These are phyloP conservation scores for Nakazawaea ernobii DNA, from an alignment of 805 yeast species.

Conservation along the genomic window DNA sequence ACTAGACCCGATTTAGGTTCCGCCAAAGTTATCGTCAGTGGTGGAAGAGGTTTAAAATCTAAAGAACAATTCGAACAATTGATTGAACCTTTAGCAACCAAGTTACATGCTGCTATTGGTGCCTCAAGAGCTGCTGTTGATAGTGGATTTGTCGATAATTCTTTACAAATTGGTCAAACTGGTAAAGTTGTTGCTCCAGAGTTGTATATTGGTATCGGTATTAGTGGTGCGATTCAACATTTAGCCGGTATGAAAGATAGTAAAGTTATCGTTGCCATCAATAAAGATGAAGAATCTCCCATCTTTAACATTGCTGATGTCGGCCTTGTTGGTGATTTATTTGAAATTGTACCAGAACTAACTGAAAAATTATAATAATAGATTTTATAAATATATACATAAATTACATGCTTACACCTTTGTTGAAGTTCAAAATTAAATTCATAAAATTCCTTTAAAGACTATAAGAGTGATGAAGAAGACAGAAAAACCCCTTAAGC, in stretches of 20 bases:
- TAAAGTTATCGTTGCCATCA: conserved; percentile 87
- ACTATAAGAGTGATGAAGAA: neutral
- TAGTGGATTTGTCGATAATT: conserved; percentile 91
- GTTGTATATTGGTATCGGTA: conserved; percentile 86
- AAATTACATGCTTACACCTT: too few relatives aligned
- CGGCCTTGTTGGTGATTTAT: conserved; percentile 85
- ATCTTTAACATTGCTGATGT: conserved; percentile 87
- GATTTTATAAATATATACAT: neutral
- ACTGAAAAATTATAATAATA: conserved; percentile 58
- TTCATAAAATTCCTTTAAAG: neutral
- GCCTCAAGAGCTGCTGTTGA: conserved; percentile 99
- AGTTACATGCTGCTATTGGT: conserved; percentile 88
- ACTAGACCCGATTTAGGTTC: conserved; percentile 90
- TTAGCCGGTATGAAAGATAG: conserved; percentile 98
- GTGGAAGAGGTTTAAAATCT: conserved; percentile 90
- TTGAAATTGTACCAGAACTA: conserved; percentile 84
- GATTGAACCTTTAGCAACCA: conserved; percentile 77
- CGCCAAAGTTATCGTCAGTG: conserved; percentile 77
- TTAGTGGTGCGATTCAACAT: conserved; percentile 97
- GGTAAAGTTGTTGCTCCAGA: conserved; percentile 98
- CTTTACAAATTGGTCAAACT: conserved; percentile 96
- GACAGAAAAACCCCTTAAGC: conserved; percentile 21
- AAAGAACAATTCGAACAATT: conserved; percentile 79
- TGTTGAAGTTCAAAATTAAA: too few relatives aligned
- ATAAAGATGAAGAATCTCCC: conserved; percentile 92